Base-by-base conservation (phyloP, 805 yeast species). In the Ogataea thermomethanolica region DNA sequence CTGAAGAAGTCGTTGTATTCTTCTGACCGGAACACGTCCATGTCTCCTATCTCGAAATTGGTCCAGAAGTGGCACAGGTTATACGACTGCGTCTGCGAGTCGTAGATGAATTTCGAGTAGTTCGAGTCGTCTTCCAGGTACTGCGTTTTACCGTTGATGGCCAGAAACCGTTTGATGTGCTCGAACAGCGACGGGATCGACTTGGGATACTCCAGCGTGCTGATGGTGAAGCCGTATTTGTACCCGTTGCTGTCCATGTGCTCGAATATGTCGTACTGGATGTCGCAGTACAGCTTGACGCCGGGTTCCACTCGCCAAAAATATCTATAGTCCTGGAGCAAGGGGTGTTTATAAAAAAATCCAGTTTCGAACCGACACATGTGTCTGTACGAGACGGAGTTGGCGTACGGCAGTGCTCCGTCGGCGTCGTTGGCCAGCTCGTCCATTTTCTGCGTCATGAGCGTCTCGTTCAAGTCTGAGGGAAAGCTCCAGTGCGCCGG, bases 221-320 rank as follows among this genome's bases (percentile, higher is more conserved):
- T 70, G 39, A 86, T 79, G 12, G 93, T 77, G 64, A 83, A 86
- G 0, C 84, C 88, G 56, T 86, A 86, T 44, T 70, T 71, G 64
- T 81, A 80, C 45, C 73, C 66, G 53, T 81, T 78, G 43, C 78
- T 81, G 48, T 73, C 65, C 95, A 86, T 84, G 61, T 71, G 77
- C 59, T 77, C 72, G 72, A 86, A 86, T 17, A 82, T 65, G 61
- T 84, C 93, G 61, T 79, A 79, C 51, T 78, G 73, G 36, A 88
- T 67, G 62, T 88, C 95, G 69, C 95, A 88, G 58, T 71, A 78
- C 46, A 87, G 69, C 57, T 74, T 74, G 54, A 83, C 77, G 51
- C 79, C 85, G 8, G 96, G 95, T 62, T 88, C 96, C 31, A 88
- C 91, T 61, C 96, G 76, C 96, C 96, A 88, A 67, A 87, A 88